Evolutionary conservation across 2,329 filamentous ascomycete species (phyloP).

Genomic region (Aspergillus fijiensis): DNA sequence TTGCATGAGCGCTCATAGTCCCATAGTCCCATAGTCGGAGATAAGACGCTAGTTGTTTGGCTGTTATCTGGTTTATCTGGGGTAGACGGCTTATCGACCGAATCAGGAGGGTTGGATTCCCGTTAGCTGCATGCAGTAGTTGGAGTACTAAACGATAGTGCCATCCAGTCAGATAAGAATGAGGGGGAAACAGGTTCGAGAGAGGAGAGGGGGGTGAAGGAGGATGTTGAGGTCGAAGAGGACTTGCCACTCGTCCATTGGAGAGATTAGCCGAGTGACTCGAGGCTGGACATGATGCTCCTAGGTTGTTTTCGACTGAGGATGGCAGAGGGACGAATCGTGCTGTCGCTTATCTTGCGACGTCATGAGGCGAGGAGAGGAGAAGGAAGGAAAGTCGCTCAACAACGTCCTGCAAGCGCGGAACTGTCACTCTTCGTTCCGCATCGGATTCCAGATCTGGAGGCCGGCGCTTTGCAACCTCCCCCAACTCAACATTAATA

Average conservation of each 20-base stretch:
- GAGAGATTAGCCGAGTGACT: conserved; percentile 10
- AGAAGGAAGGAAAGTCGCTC: background rate
- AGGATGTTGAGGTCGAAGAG: conserved; percentile 12
- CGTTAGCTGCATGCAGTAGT: background rate
- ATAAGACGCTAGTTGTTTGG: conserved; percentile 1
- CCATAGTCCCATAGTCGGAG: background rate
- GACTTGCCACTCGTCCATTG: conserved; percentile 9
- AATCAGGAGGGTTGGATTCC: background rate
- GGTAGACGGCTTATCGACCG: conserved; percentile 8
- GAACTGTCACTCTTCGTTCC: background rate
- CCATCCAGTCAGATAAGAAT: background rate
- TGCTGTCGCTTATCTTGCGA: background rate
- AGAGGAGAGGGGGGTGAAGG: background rate
- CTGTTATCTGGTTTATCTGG: conserved; percentile 6
- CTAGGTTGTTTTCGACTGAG: background rate
- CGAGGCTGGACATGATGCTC: conserved; percentile 16
- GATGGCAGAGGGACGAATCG: background rate
- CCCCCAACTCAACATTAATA: background rate
- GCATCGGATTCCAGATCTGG: background rate
- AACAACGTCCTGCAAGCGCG: background rate
- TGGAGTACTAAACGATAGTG: background rate
- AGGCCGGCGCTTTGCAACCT: background rate
- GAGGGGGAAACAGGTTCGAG: background rate
- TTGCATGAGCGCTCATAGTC: background rate
- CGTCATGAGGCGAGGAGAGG: background rate